Evolutionary conservation across 345 rosid genomes (phyloP).

Genomic region (Syzygium jambos): DNA sequence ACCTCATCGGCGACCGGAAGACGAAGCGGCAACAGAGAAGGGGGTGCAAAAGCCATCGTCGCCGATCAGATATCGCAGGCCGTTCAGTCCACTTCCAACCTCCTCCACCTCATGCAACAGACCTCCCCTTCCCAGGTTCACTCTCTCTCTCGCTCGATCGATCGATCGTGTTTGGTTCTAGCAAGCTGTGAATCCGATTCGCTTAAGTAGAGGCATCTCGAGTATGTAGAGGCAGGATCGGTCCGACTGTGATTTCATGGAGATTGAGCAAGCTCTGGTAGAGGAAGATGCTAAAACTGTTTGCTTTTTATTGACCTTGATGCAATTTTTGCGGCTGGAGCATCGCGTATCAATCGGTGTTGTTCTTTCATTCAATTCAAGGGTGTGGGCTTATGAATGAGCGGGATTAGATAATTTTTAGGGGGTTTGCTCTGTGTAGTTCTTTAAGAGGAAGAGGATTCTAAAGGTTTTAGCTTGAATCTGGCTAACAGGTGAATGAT

Average conservation of each 20-base stretch:
- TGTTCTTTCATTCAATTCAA: not conserved
- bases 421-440: not conserved
- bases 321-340: not conserved
- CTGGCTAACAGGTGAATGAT: not conserved
- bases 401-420: not conserved
- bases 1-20: conserved; percentile 2
- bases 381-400: not conserved
- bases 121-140: conserved; percentile 71
- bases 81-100: conserved; percentile 73
- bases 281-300: not conserved
- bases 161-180: not conserved
- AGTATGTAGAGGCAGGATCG: not conserved
- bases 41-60: conserved; percentile 58
- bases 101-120: conserved; percentile 74
- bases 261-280: not conserved
- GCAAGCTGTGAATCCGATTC: not conserved
- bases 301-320: not conserved
- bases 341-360: not conserved
- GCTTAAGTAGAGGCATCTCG: not conserved
- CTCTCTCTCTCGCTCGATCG: not conserved
- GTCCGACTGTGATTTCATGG: not conserved
- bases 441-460: not conserved
- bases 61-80: conserved; percentile 77
- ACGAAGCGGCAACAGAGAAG: conserved; percentile 30
- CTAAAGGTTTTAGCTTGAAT: not conserved